phyloP scores from a whole-genome alignment of 371 early-diverging fungal genomes.

The Quaeritorhiza haematococci region DNA sequence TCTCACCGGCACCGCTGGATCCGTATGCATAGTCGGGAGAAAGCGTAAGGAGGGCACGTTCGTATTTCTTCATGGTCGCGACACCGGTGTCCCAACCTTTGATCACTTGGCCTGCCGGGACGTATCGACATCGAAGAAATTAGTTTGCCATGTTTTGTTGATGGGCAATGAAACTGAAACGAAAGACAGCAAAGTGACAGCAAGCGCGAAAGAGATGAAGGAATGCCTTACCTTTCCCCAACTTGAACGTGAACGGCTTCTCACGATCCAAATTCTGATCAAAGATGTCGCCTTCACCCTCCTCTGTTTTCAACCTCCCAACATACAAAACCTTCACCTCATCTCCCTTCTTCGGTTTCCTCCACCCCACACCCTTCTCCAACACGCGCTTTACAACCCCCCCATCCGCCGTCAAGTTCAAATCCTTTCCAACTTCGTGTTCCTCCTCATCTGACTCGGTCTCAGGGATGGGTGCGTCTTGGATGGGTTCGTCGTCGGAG shows the following conservation, averaged over 20 bases:
- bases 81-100: slow-evolving; percentile 69
- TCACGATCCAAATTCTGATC: slow-evolving; percentile 16
- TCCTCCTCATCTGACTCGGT: slow-evolving; percentile 2
- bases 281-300: slow-evolving; percentile 12
- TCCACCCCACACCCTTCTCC: slow-evolving; percentile 14
- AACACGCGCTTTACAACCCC: slow-evolving; percentile 16
- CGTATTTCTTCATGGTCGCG: slow-evolving; percentile 58
- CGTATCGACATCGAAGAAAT: slow-evolving; percentile 59
- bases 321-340: slow-evolving; percentile 21
- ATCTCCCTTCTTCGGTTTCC: slow-evolving; percentile 11
- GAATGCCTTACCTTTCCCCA: slow-evolving; percentile 27
- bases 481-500: not conserved
- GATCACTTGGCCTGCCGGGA: slow-evolving; percentile 78
- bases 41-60: slow-evolving; percentile 26
- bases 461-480: not conserved
- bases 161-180: too few relatives aligned
- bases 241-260: slow-evolving; percentile 23
- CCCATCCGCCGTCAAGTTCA: slow-evolving; percentile 7
- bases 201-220: not conserved
- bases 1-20: slow-evolving; percentile 29
- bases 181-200: too few relatives aligned
- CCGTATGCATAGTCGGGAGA: slow-evolving; percentile 35
- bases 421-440: not conserved
- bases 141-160: not conserved
- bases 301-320: slow-evolving; percentile 17